Evolutionary conservation across 352 stramenopile genomes (phyloP).

Genomic region (Globisporangium megalacanthum): DNA sequence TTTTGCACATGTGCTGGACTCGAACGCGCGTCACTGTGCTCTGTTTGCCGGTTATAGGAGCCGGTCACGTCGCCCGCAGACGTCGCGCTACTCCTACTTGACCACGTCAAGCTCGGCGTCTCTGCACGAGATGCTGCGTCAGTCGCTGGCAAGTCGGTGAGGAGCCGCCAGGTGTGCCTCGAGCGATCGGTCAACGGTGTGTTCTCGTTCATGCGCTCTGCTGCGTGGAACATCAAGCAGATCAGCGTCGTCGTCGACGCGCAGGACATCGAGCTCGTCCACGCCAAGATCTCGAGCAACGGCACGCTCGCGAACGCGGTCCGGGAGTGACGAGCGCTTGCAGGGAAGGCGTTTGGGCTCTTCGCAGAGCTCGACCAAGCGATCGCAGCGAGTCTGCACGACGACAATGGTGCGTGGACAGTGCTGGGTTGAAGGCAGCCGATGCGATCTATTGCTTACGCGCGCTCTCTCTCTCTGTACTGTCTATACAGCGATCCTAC

Average conservation of each 20-base stretch:
- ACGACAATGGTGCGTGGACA: conserved; percentile 29
- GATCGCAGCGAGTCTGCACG: conserved; percentile 47
- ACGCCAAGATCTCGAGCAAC: conserved; percentile 54
- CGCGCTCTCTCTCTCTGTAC: neutral
- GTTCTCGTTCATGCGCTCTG: conserved; percentile 74
- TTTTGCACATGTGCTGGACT: too few species aligned
- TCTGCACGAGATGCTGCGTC: conserved; percentile 40
- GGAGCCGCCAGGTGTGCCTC: conserved; percentile 38
- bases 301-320: conserved; percentile 61
- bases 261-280: conserved; percentile 40
- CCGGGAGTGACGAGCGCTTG: conserved; percentile 57
- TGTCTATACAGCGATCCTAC: conserved; percentile 33
- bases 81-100: conserved; percentile 59
- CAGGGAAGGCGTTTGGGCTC: conserved; percentile 74
- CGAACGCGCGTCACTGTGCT: too few species aligned
- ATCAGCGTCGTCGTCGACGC: conserved; percentile 78
- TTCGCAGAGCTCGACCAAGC: conserved; percentile 71
- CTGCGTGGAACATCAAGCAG: conserved; percentile 86
- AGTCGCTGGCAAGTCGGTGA: conserved; percentile 23
- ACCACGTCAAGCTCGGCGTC: conserved; percentile 65
- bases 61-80: too few species aligned
- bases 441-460: neutral
- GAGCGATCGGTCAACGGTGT: conserved; percentile 65
- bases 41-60: too few species aligned
- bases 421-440: neutral